Percentiles rank a stretch among this genome's conserved stretches.
phyloP scores from a whole-genome alignment of 2,329 filamentous ascomycete genomes.

The Sclerotinia sclerotiorum region DNA sequence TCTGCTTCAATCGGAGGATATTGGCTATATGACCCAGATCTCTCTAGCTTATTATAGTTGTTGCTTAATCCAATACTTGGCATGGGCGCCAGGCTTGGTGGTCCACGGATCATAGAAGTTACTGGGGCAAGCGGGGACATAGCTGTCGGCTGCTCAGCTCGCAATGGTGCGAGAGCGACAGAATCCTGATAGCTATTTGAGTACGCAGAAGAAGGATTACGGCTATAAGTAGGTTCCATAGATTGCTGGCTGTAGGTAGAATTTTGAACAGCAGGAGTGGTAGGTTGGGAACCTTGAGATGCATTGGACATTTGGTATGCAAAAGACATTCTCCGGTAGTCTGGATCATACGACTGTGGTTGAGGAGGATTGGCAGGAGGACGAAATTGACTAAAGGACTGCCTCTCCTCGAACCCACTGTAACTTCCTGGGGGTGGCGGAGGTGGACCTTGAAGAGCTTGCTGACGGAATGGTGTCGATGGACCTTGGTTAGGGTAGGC shows the following conservation, averaged over 20 bases:
- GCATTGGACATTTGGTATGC: conserved; percentile 6
- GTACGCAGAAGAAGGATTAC: conserved; percentile 13
- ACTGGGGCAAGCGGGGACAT: conserved; percentile 34
- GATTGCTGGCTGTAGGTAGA: conserved; percentile 9
- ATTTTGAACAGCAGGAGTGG: conserved; percentile 10
- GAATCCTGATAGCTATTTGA: conserved; percentile 20
- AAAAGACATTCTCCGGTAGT: conserved; percentile 30
- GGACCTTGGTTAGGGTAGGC: conserved; percentile 5
- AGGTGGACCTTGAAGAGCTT: conserved; percentile 26
- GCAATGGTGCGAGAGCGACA: conserved; percentile 27
- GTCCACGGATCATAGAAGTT: conserved; percentile 26
- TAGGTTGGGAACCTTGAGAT: conserved; percentile 3
- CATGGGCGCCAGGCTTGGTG: conserved; percentile 23
- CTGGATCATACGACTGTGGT: conserved; percentile 30
- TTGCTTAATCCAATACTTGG: conserved; percentile 20
- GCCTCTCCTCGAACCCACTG: conserved; percentile 6
- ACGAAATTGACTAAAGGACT: conserved; percentile 23
- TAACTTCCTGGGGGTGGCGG: conserved; percentile 24
- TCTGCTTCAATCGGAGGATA: conserved; percentile 30
- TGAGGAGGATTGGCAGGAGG: conserved; percentile 20
- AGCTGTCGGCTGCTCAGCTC: conserved; percentile 23
- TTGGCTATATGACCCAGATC: conserved; percentile 29
- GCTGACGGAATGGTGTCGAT: conserved; percentile 15
- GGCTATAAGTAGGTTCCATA: conserved; percentile 11
- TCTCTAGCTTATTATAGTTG: conserved; percentile 28